Conservation (phyloP, 164 flowering plant genomes). For the Aristolochia californica region DNA sequence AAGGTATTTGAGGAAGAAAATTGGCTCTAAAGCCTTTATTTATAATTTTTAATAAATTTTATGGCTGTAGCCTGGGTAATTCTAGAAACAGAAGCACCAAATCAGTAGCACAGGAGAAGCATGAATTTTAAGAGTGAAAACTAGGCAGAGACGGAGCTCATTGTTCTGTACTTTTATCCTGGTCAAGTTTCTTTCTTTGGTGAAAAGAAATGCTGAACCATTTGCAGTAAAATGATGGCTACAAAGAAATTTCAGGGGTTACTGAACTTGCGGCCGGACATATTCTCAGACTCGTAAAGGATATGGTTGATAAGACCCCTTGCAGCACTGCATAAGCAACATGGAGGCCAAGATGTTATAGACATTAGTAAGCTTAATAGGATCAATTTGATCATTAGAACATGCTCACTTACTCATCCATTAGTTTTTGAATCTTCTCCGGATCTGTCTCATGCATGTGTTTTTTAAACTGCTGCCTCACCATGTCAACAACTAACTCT, state of each 20-base stretch:
- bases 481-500: slow-evolving; percentile 66
- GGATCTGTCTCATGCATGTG: slow-evolving; percentile 90
- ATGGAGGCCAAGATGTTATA: slow-evolving; percentile 1
- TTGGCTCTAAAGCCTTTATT: too few relatives aligned
- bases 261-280: slow-evolving; percentile 79
- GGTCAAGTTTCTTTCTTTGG: too few relatives aligned
- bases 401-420: slow-evolving; percentile 71
- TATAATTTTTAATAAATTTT: too few relatives aligned
- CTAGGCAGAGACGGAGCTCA: too few relatives aligned
- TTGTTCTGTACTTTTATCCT: too few relatives aligned
- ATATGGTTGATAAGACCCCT: slow-evolving; percentile 97
- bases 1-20: too few relatives aligned
- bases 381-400: neutral
- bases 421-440: slow-evolving; percentile 76
- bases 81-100: too few relatives aligned
- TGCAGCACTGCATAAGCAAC: slow-evolving; percentile 70
- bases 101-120: too few relatives aligned
- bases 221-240: neutral
- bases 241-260: slow-evolving; percentile 22
- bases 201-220: too few relatives aligned
- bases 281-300: slow-evolving; percentile 63
- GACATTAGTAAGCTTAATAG: neutral
- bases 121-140: too few relatives aligned
- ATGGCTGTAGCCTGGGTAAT: too few relatives aligned
- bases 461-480: slow-evolving; percentile 78